Conservation (phyloP, 2,329 filamentous ascomycete species). For the Aspergillus sp. region DNA sequence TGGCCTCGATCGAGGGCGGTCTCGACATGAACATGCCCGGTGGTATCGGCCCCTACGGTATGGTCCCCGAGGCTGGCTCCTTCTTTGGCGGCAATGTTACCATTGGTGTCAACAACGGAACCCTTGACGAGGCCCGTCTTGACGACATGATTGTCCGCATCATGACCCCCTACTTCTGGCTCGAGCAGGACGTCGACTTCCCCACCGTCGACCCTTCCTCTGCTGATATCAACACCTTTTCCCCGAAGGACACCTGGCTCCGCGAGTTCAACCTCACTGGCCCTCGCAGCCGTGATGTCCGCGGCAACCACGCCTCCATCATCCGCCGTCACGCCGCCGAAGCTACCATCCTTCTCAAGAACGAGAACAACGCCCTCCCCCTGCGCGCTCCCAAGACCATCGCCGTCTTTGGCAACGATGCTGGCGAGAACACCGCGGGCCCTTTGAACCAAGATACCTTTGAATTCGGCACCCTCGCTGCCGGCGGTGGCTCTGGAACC, state of each 20-base stretch:
- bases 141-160: constrained; percentile 55
- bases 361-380: constrained; percentile 53
- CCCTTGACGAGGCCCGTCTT: constrained; percentile 44
- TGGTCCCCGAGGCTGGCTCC: constrained; percentile 41
- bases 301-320: constrained; percentile 66
- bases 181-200: constrained; percentile 49
- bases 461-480: constrained; percentile 24
- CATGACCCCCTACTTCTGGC: constrained; percentile 52
- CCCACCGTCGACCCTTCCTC: constrained; percentile 34
- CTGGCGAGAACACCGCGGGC: constrained; percentile 39
- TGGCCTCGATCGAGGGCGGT: constrained; percentile 53
- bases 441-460: constrained; percentile 17
- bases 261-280: constrained; percentile 24
- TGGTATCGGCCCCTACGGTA: constrained; percentile 36
- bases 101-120: constrained; percentile 43
- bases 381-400: constrained; percentile 53
- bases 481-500: constrained; percentile 25
- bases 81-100: constrained; percentile 29
- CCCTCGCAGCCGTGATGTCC: constrained; percentile 59
- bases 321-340: constrained; percentile 76
- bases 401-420: constrained; percentile 57
- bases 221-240: constrained; percentile 18
- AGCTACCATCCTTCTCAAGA: constrained; percentile 73
- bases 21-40: constrained; percentile 41
- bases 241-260: constrained; percentile 19